Percentiles rank a stretch among this genome's conserved stretches.
Evolutionary conservation across 2,329 filamentous ascomycete species (phyloP).

Genomic region (Paraphaeosphaeria sporulosa): DNA sequence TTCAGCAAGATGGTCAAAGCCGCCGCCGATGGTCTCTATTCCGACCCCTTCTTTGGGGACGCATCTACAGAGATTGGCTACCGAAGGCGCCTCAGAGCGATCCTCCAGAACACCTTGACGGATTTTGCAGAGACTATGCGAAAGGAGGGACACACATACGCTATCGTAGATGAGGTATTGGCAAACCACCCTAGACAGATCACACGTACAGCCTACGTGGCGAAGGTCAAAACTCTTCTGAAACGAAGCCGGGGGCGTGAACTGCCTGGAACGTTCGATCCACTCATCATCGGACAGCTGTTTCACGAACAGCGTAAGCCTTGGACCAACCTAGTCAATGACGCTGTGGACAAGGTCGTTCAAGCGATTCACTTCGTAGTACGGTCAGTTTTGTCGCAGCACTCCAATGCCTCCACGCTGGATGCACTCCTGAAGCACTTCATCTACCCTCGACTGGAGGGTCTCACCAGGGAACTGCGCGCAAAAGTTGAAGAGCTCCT

Average conservation of each 20-base stretch:
- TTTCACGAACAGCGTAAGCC: conserved; percentile 30
- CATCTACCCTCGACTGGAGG: conserved; percentile 15
- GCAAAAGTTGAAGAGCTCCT: conserved; percentile 25
- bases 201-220: conserved; percentile 28
- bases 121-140: conserved; percentile 27
- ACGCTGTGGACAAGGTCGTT: conserved; percentile 12
- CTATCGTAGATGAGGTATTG: conserved; percentile 22
- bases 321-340: conserved; percentile 20
- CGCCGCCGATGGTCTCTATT: conserved; percentile 56
- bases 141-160: conserved; percentile 21
- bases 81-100: conserved; percentile 30
- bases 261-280: conserved; percentile 32
- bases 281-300: conserved; percentile 28
- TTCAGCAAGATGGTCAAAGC: conserved; percentile 56
- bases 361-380: conserved; percentile 12
- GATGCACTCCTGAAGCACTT: conserved; percentile 12
- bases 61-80: conserved; percentile 21
- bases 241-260: conserved; percentile 27
- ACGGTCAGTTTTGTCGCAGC: conserved; percentile 13
- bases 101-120: conserved; percentile 30
- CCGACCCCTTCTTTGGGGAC: conserved; percentile 58
- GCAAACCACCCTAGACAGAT: conserved; percentile 16
- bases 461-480: conserved; percentile 12
- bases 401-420: conserved; percentile 13
- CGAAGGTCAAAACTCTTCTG: conserved; percentile 29